Conservation (phyloP, 208 protist genomes). For the Leishmania martiniquensis region DNA sequence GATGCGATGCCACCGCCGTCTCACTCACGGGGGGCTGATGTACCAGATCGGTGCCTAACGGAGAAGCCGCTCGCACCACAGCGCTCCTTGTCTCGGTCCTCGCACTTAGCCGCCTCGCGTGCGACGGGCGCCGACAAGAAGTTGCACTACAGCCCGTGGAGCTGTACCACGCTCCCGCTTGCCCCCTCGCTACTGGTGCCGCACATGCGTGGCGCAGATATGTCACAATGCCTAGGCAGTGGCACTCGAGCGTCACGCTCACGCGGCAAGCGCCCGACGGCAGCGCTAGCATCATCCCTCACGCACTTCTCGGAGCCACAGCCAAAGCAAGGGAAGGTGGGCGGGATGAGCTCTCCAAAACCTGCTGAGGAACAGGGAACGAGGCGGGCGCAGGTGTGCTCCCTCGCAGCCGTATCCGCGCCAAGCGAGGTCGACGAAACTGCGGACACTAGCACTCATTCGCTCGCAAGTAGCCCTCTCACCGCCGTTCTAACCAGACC, state of each 20-base stretch:
- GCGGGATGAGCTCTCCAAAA: background rate
- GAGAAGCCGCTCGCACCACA: background rate
- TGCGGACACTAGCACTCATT: background rate
- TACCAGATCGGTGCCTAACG: background rate
- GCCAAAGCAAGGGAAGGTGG: background rate
- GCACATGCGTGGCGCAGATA: background rate
- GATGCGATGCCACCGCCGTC: background rate
- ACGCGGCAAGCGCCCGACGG: background rate
- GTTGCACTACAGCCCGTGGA: background rate
- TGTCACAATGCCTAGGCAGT: slow-evolving; percentile 1
- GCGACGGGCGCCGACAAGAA: background rate
- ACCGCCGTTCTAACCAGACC: background rate
- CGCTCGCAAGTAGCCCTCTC: background rate
- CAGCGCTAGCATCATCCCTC: background rate
- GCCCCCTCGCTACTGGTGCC: background rate
- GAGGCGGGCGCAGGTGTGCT: background rate
- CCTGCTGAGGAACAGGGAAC: background rate
- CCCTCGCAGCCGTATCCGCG: background rate
- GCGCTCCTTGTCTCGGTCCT: background rate
- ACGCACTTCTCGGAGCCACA: background rate
- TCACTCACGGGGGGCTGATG: background rate
- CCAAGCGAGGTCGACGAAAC: background rate
- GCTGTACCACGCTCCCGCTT: background rate
- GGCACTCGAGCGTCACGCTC: background rate
- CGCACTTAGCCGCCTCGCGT: background rate